These are phyloP conservation scores for Knufia petricola DNA, from an alignment of 2,329 filamentous ascomycete species.

Conservation along the genomic window DNA sequence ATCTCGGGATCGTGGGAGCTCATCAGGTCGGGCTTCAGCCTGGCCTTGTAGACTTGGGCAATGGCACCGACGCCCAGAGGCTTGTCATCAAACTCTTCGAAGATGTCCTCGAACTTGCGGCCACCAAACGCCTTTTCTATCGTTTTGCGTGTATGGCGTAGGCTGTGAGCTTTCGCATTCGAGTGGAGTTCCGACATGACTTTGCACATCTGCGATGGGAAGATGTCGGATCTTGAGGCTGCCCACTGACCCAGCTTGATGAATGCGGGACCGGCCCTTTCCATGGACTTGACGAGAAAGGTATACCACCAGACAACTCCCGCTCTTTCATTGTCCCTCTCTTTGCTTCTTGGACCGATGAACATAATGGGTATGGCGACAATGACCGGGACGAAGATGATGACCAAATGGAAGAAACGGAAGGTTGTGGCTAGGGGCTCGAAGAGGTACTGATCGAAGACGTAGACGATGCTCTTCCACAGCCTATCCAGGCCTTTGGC, in stretches of 20 bases:
- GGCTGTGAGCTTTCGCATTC: constrained; percentile 81
- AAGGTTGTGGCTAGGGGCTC: constrained; percentile 81
- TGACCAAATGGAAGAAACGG: constrained; percentile 75
- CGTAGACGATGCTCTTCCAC: constrained; percentile 52
- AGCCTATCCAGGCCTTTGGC: constrained; percentile 51
- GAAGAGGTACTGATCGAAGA: constrained; percentile 50
- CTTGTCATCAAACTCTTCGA: constrained; percentile 84
- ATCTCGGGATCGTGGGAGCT: constrained; percentile 51
- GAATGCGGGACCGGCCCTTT: constrained; percentile 85
- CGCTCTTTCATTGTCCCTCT: constrained; percentile 62
- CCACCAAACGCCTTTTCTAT: constrained; percentile 75
- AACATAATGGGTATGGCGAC: constrained; percentile 69
- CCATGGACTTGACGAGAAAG: constrained; percentile 81
- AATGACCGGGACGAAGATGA: constrained; percentile 88
- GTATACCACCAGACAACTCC: constrained; percentile 93
- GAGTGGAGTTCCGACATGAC: constrained; percentile 94
- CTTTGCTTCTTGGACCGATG: constrained; percentile 56
- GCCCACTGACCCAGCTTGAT: constrained; percentile 99
- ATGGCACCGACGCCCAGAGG: constrained; percentile 92
- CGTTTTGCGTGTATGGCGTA: constrained; percentile 67
- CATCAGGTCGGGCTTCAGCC: constrained; percentile 69
- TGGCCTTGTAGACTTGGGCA: constrained; percentile 94
- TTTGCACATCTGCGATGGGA: constrained; percentile 81
- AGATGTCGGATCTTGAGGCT: constrained; percentile 90
- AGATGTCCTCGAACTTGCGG: constrained; percentile 76